These are phyloP conservation scores for Calonectria leucothoes DNA, from an alignment of 2,329 filamentous ascomycete genomes.

Conservation along the genomic window DNA sequence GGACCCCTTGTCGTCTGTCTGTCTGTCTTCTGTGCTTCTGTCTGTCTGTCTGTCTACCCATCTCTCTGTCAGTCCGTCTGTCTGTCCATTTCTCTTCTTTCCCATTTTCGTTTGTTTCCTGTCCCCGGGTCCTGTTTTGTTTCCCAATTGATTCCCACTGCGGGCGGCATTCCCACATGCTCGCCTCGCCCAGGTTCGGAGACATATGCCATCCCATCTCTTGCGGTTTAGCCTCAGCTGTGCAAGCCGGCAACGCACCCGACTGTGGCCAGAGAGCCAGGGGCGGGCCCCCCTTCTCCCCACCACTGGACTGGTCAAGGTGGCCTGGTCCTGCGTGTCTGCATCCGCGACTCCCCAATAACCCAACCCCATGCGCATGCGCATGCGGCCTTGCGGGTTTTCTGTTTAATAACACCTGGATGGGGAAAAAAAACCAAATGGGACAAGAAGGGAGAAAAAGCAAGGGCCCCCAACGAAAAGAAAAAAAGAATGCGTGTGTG, in stretches of 20 bases:
- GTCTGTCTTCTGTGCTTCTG: too few species aligned
- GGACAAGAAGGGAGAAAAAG: background rate
- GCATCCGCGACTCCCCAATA: conserved; percentile 8
- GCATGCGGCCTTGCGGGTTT: conserved; percentile 9
- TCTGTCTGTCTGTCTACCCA: too few species aligned
- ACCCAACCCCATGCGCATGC: conserved; percentile 16
- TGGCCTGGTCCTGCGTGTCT: conserved; percentile 6
- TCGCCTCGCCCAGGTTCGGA: background rate
- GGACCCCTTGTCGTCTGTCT: too few species aligned
- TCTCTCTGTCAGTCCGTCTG: too few species aligned
- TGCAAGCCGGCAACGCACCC: background rate
- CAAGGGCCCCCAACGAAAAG: background rate
- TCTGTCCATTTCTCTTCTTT: background rate
- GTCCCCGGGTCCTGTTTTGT: background rate
- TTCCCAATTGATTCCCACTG: background rate
- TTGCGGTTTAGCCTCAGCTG: background rate
- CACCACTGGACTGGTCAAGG: background rate
- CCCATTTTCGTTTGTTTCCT: background rate
- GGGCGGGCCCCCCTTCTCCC: too few species aligned
- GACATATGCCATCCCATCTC: conserved; percentile 3
- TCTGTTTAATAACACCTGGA: background rate
- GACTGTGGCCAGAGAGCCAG: background rate
- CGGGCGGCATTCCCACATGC: background rate
- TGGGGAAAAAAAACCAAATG: background rate
- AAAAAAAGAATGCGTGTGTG: background rate